Base-by-base conservation (phyloP, 2,329 filamentous ascomycete genomes). In the Sclerotinia subarctica region DNA sequence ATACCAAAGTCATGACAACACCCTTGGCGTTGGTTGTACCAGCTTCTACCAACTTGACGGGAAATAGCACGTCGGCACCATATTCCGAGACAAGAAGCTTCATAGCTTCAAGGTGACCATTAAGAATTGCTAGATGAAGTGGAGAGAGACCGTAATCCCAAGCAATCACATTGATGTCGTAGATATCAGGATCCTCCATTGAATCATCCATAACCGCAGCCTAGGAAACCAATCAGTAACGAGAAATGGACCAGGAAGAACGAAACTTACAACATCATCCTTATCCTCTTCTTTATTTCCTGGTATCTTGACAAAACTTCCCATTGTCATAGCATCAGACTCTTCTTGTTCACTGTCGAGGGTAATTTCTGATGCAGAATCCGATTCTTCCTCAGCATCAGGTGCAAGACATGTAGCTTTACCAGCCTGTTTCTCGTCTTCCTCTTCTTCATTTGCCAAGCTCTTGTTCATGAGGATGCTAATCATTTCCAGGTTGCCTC, bases 61-160 rank as follows among this genome's bases (percentile, higher is more conserved):
- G 92, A 29, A 93, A 81, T 21, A 94, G 81, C 0, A 90, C 83
- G 77, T 96, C 92, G 5, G 92, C 91, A 10, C 91, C 93, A 74
- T 92, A 95, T 70, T 89, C 84, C 56, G 88, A 82, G 64, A 91
- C 90, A 8, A 96, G 84, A 32, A 87, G 78, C 68, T 88, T 86
- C 19, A 94, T 90, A 15, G 88, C 85, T 5, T 90, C 84, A 35
- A 85, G 81, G 72, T 94, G 88, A 0, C 91, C 92, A 69, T 87
- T 86, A 1, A 91, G 77, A 69, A 96, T 93, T 10, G 93, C 93
- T 38, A 93, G 83, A 77, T 96, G 93, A 6, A 96, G 82, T 1
- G 93, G 87, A 17, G 90, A 90, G 68, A 88, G 86, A 5, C 88
- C 87, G 6, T 83, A 85, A 73, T 96, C 92, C 93, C 93, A 96